Percentiles rank a stretch among this genome's conserved stretches.
These are phyloP conservation scores for Turritis glabra DNA, from an alignment of 345 rosid genomes.

Conservation along the genomic window DNA sequence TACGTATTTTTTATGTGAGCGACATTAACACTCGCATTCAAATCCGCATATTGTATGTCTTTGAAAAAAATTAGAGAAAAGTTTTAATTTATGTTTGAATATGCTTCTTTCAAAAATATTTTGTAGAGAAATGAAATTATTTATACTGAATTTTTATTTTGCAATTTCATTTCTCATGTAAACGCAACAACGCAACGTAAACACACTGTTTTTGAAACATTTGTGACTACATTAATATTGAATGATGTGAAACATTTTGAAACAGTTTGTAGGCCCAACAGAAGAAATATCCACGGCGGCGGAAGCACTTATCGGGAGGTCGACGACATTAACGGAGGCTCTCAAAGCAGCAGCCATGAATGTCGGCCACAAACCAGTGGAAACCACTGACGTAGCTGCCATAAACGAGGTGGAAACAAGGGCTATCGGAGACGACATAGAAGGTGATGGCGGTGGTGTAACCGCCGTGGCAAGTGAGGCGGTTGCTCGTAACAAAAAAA, in stretches of 20 bases:
- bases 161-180: too few relatives aligned
- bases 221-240: too few relatives aligned
- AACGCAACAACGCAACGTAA: too few relatives aligned
- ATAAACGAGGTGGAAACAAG: constrained; percentile 33
- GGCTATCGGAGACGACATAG: not conserved
- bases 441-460: not conserved
- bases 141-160: too few relatives aligned
- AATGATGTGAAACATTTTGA: not conserved
- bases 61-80: too few relatives aligned
- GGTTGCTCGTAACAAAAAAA: constrained; percentile 14
- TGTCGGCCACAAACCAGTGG: constrained; percentile 27
- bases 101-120: too few relatives aligned
- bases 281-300: constrained; percentile 32
- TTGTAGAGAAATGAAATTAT: too few relatives aligned
- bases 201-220: too few relatives aligned
- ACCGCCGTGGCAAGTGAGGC: constrained; percentile 19
- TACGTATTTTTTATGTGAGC: too few relatives aligned
- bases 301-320: constrained; percentile 32
- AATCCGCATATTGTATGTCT: too few relatives aligned
- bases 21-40: too few relatives aligned
- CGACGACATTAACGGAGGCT: constrained; percentile 36
- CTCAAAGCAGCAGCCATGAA: constrained; percentile 37
- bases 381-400: constrained; percentile 32
- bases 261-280: constrained; percentile 18
- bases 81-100: too few relatives aligned